Evolutionary conservation across 805 yeast species (phyloP).

Genomic region (Metschnikowia colocasiae): DNA sequence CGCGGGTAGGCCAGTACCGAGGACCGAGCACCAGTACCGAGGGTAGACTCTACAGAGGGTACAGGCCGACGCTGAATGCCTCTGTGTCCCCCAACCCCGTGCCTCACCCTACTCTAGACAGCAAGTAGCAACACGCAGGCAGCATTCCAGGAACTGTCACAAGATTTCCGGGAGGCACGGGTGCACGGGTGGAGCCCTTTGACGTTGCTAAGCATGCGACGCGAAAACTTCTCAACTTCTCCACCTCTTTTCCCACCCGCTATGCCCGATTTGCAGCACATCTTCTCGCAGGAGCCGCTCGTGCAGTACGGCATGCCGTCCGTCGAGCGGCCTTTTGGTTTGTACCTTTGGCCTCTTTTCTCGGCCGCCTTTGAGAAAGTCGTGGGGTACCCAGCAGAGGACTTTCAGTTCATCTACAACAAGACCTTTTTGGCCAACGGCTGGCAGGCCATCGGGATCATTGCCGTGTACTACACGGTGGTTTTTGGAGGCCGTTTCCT

Average conservation of each 20-base stretch:
- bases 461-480: constrained; percentile 37
- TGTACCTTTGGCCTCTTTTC: constrained; percentile 69
- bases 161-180: too few relatives aligned
- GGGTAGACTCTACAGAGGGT: too few relatives aligned
- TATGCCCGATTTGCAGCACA: constrained; percentile 11
- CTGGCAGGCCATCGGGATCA: constrained; percentile 46
- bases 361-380: constrained; percentile 42
- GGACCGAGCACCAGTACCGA: too few relatives aligned
- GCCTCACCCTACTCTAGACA: too few relatives aligned
- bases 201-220: constrained; percentile 1
- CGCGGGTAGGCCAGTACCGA: too few relatives aligned
- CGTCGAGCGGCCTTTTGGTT: constrained; percentile 49
- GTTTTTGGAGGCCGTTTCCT: constrained; percentile 70
- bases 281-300: constrained; percentile 17
- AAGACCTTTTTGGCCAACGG: constrained; percentile 66
- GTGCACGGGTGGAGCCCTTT: too few relatives aligned
- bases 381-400: constrained; percentile 56
- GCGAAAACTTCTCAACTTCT: constrained; percentile 3
- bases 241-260: not conserved
- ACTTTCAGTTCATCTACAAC: constrained; percentile 65
- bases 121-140: too few relatives aligned
- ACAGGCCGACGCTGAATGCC: too few relatives aligned
- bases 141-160: too few relatives aligned
- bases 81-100: too few relatives aligned
- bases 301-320: constrained; percentile 32